Base-by-base conservation (phyloP, 768 basidiomycete species). In the Suillus lakei region DNA sequence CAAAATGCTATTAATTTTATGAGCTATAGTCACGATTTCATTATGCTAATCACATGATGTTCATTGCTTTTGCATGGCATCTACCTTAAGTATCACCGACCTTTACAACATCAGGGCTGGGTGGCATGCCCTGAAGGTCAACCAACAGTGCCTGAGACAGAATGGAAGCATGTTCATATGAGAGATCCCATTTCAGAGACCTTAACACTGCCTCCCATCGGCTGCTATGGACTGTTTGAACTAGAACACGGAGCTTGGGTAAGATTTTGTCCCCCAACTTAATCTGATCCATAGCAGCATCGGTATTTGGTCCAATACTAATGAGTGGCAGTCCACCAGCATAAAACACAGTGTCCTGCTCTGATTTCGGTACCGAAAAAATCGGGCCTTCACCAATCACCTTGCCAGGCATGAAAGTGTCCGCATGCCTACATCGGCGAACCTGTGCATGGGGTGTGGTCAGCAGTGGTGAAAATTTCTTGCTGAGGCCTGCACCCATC, bases 91-190 rank as follows among this genome's bases (percentile, higher is more conserved):
- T 26, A 41, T 43, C 39, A 43, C 59, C 39, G 21, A 60, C 44
- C 39, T 41, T 39, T 12, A 39, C 38, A 39, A 39, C 38, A 10
- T 39, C 38, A 61, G 50, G 15, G 60, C 18, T 53, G 5, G 34
- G 23, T 3, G 16, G 13, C 23, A 3, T 65, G 36, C 59, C 50
- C 16, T 65, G 54, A 8, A 62, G 21, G 34, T 66, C 65, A 26
- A 8, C 38, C 3, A 13, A 2, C 54, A 66, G 61, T 5, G 54
- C 65, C n/a, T 28, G 2, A n/a, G 61, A 43, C 5, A 66, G 43
- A 50, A 62, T 66, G 5, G 36, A 26, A 9, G 61, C 69, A 21
- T 66, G 59, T 44, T 70, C 60, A 12, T 61, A 66, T 34, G 65
- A 15, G 32, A 66, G 38, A 43, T 66, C 62, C 64, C 67, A 70